Percentiles rank a stretch among this genome's conserved stretches.
Conservation (phyloP, 805 yeast species). For the Metschnikowia matae region DNA sequence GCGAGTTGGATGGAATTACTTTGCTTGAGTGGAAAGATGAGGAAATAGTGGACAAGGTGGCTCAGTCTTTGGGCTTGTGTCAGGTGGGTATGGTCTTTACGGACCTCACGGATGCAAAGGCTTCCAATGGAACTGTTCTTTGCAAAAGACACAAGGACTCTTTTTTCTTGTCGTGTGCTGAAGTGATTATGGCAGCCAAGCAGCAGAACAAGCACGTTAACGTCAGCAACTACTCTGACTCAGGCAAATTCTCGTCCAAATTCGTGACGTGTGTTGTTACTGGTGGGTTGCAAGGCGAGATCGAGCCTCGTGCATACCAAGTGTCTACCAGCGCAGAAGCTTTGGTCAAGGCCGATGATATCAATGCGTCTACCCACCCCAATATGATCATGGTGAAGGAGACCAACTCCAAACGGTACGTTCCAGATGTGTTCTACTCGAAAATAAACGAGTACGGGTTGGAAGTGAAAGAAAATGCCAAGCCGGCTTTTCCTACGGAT, state of each 20-base stretch:
- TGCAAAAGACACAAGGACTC: conserved; percentile 92
- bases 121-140: conserved; percentile 81
- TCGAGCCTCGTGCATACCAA: conserved; percentile 88
- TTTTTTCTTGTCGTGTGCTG: conserved; percentile 85
- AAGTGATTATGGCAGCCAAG: conserved; percentile 76
- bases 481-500: conserved; percentile 29
- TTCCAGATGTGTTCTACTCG: conserved; percentile 89
- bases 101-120: conserved; percentile 84
- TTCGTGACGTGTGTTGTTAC: conserved; percentile 90
- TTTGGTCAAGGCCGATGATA: conserved; percentile 77
- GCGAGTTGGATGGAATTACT: conserved; percentile 81
- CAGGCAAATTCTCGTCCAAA: conserved; percentile 74
- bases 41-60: conserved; percentile 48
- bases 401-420: conserved; percentile 71
- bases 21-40: conserved; percentile 55
- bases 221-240: conserved; percentile 55
- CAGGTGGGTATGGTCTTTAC: conserved; percentile 86
- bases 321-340: conserved; percentile 87
- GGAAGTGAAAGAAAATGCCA: conserved; percentile 69
- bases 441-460: conserved; percentile 83
- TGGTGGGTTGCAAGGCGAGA: conserved; percentile 85
- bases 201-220: conserved; percentile 68
- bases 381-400: conserved; percentile 77
- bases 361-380: conserved; percentile 87
- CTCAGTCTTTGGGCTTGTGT: conserved; percentile 54